Evolutionary conservation across 805 yeast genomes (phyloP), one percentile per base, ranked within the genome.

Genomic region (Gaillardinia entomophila): DNA sequence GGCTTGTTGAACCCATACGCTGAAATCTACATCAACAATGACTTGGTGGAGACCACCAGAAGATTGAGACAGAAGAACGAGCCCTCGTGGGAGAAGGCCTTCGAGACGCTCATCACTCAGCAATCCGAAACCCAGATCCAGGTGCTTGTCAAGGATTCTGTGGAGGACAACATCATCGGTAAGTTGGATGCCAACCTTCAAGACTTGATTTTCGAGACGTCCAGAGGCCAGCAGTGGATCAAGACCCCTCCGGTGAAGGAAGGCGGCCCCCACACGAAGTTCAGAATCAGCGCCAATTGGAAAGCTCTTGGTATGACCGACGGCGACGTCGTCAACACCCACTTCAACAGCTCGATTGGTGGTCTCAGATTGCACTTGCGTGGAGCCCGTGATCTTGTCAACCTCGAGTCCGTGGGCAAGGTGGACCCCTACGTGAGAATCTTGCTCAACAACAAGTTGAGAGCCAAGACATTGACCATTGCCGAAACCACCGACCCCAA

Each of bases 381-480:
- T 37, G 58, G 65, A 22, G 82, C 79, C 12, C 51, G 51, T 8
- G 72, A 75, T 26, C 57, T 79, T 44, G 62, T 69, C 43, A 63
- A 77, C 44, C 57, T 82, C 44, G 83, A 81, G 43, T 69, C 78
- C 12, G 71, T 82, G 31, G 90, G 92, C 35, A 75, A 71, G 35
- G 77, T 82, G 46, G 89, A 84, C 55, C 92, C 94, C 4, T 83
- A 82, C 46, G 76, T 80, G 25, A 68, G 73, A 37, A 67, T 82
- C 7, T 47, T 73, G 24, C 55, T 75, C 36, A 77, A 79, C 46
- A 82, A 82, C 43, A 73, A 73, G 49, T 48, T 73, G 25, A 68
- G 67, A 38, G 81, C 70, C 33, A 68, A 64, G 40, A 77, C 92
- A 2, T 50, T 60, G 1, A 73, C 73, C 34, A 71, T 71, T 42